Base-by-base conservation (phyloP, 2,329 filamentous ascomycete genomes). In the Cercospora janseana region DNA sequence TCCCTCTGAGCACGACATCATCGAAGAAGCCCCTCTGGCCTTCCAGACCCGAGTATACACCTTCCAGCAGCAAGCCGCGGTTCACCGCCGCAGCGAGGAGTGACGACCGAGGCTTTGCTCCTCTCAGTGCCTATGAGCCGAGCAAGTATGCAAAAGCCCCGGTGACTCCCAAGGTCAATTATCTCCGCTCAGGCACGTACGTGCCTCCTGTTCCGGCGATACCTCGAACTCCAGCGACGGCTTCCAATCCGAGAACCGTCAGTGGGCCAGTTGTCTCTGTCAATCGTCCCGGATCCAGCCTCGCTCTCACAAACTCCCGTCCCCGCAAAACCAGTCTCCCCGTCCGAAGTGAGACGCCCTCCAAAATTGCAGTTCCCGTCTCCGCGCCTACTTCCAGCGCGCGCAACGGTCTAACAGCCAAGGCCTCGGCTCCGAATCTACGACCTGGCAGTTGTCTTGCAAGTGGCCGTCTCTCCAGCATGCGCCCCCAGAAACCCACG, bases 91-190 rank as follows among this genome's bases (percentile, higher is more conserved):
- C 52, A 4, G 50, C 48, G 24, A 66, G 60, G 46, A 24, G 46
- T 4, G 50, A 61, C 13, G 48, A 52, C 28, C 59, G 58, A 20
- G 62, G 65, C 35, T 67, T 66, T 49, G 55, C 62, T 1, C 66
- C 67, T 29, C 58, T 68, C 2, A 64, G 65, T 5, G 57, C 62
- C 2, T 60, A 61, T 32, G 66, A 69, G 49, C 66, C 67, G 13
- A 64, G 63, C 3, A 61, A 62, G 2, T 67, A 69, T 45, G 63
- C 66, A 10, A 68, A 66, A 46, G 45, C 55, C 8, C 59, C 64
- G 6, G 54, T 64, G 8, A 62, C 61, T 6, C 62, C 63, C 13
- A 63, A 65, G 51, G 58, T 55, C 20, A 58, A 60, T 49, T 63
- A 57, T 55, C 53, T 62, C 8, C 51, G 63, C 32, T 55, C 61